phyloP scores from a whole-genome alignment of 2,329 filamentous ascomycete species.

The Lasiodiplodia sp. region DNA sequence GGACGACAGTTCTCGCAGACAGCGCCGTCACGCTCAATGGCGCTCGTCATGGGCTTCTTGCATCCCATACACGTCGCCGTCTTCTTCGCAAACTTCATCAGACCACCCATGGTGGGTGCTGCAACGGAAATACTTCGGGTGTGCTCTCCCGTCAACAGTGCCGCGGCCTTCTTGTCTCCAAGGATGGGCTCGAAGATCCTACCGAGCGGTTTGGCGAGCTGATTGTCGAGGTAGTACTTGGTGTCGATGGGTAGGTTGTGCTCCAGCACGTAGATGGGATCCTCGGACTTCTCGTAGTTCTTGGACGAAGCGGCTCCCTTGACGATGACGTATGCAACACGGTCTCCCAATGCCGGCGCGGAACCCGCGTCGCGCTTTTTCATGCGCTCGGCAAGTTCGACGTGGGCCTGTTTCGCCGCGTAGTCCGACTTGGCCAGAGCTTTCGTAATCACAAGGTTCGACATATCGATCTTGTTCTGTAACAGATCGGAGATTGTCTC shows the following conservation, averaged over 20 bases:
- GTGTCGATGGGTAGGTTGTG: conserved; percentile 98
- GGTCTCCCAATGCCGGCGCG: conserved; percentile 89
- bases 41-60: conserved; percentile 89
- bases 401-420: conserved; percentile 90
- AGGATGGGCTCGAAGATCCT: conserved; percentile 98
- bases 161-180: conserved; percentile 87
- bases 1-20: conserved; percentile 87
- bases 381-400: conserved; percentile 95
- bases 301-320: conserved; percentile 88
- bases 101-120: conserved; percentile 85
- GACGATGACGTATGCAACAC: conserved; percentile 97
- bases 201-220: conserved; percentile 90
- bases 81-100: conserved; percentile 99
- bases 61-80: conserved; percentile 98
- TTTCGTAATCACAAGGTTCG: conserved; percentile 98
- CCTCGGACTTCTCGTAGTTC: conserved; percentile 97
- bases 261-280: conserved; percentile 95
- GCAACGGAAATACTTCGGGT: conserved; percentile 94
- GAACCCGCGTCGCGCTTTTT: conserved; percentile 95
- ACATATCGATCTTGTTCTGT: conserved; percentile 99
- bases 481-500: conserved; percentile 92
- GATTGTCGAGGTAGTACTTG: conserved; percentile 98
- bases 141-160: conserved; percentile 88
- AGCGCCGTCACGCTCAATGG: conserved; percentile 81
- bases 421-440: conserved; percentile 84